Conservation (phyloP, 2,329 filamentous ascomycete species). For the Trichoderma aggressivum region DNA sequence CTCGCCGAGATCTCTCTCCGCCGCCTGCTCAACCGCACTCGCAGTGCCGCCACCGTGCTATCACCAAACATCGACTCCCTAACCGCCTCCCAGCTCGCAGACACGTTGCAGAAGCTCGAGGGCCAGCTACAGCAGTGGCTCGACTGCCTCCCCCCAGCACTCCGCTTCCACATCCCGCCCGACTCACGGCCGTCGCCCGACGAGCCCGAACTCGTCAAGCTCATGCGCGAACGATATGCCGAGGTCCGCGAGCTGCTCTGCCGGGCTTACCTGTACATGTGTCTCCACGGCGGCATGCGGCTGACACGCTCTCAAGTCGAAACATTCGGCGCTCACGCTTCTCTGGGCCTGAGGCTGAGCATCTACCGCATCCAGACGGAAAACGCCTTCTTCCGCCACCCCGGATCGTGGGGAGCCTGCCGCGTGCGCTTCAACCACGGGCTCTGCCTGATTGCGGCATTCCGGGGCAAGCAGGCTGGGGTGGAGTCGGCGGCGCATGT, state of each 20-base stretch:
- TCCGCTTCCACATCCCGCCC: neutral
- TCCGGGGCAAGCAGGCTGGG: neutral
- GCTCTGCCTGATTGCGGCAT: neutral
- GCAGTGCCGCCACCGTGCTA: neutral
- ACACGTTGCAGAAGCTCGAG: neutral
- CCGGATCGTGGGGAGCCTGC: neutral
- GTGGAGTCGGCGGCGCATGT: slow-evolving; percentile 2
- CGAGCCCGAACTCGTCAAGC: neutral
- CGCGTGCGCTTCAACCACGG: slow-evolving; percentile 1
- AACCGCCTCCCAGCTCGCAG: neutral
- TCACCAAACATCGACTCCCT: neutral
- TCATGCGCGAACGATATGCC: neutral
- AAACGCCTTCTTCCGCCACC: slow-evolving; percentile 1
- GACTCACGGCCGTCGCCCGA: neutral
- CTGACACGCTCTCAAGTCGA: neutral
- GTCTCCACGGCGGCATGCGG: slow-evolving; percentile 3
- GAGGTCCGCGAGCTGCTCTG: neutral
- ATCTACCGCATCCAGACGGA: slow-evolving; percentile 1
- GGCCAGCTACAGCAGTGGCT: slow-evolving; percentile 1
- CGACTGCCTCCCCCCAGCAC: neutral
- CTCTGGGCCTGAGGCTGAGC: neutral
- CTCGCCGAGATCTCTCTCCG: slow-evolving; percentile 1
- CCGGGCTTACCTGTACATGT: slow-evolving; percentile 6
- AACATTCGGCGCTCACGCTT: neutral
- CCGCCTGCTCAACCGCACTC: slow-evolving; percentile 2